A percentile compares a stretch with the other conserved stretches of the same genome.
phyloP scores from a whole-genome alignment of 164 flowering plant genomes.

The Malania oleifera region DNA sequence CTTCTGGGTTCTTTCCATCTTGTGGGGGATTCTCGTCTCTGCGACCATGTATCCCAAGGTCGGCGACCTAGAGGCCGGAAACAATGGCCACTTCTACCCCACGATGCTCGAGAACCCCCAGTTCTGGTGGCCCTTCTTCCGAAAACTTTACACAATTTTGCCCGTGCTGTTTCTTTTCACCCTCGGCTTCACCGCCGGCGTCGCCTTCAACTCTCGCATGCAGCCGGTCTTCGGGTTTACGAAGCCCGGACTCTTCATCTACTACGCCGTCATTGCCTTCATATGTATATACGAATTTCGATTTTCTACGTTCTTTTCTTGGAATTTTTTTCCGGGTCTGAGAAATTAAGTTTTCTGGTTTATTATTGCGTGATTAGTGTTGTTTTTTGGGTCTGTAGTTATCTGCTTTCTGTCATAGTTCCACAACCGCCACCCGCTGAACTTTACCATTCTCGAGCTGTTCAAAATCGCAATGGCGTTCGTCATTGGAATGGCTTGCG shows the following conservation, averaged over 20 bases:
- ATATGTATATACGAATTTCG: constrained; percentile 26
- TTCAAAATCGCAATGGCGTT: constrained; percentile 52
- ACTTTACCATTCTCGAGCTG: constrained; percentile 48
- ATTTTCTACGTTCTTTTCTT: background rate
- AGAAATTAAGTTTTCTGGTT: background rate
- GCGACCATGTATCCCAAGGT: background rate
- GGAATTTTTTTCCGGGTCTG: background rate
- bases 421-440: constrained; percentile 56
- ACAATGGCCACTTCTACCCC: constrained; percentile 39
- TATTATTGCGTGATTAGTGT: background rate
- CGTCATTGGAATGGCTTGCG: constrained; percentile 58
- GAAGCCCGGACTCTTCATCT: constrained; percentile 40
- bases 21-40: background rate
- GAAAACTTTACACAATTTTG: constrained; percentile 60
- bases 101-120: constrained; percentile 62
- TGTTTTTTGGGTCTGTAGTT: constrained; percentile 30
- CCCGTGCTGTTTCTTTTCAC: constrained; percentile 60
- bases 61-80: constrained; percentile 46
- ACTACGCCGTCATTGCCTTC: constrained; percentile 41
- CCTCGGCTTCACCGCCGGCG: constrained; percentile 49
- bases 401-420: constrained; percentile 42
- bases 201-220: constrained; percentile 39
- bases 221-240: constrained; percentile 36
- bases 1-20: too few relatives aligned
- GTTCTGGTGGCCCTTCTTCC: constrained; percentile 72